A percentile compares a stretch with the other conserved stretches of the same genome.
These are phyloP conservation scores for Arthrobotrys entomopaga DNA, from an alignment of 2,329 filamentous ascomycete species.

Conservation along the genomic window DNA sequence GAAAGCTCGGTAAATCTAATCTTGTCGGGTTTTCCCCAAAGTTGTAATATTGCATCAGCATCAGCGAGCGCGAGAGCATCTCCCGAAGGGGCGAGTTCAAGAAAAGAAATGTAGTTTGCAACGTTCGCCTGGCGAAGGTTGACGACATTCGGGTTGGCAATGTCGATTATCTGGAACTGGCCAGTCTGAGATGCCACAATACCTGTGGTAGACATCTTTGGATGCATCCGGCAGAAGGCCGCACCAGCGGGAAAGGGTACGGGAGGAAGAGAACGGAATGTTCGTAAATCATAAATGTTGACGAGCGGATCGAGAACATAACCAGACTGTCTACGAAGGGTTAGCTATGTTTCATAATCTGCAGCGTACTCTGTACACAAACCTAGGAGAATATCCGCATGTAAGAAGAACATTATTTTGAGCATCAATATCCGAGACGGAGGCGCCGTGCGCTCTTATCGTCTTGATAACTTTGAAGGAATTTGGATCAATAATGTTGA, in stretches of 20 bases:
- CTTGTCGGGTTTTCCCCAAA: conserved; percentile 89
- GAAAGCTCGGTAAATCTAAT: conserved; percentile 86
- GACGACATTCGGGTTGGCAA: conserved; percentile 90
- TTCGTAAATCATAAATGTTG: conserved; percentile 95
- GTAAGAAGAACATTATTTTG: conserved; percentile 95
- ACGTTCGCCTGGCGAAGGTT: conserved; percentile 85
- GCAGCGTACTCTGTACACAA: conserved; percentile 60
- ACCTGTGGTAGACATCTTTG: conserved; percentile 91
- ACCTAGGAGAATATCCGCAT: conserved; percentile 88
- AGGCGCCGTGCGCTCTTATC: conserved; percentile 82
- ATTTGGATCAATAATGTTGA: conserved; percentile 85
- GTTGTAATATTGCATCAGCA: conserved; percentile 78
- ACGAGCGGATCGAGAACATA: conserved; percentile 91
- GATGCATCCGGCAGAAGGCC: conserved; percentile 95
- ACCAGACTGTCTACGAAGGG: conserved; percentile 67
- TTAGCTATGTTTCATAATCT: background rate
- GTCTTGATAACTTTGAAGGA: conserved; percentile 81
- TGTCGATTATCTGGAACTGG: conserved; percentile 93
- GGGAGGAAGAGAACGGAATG: conserved; percentile 83
- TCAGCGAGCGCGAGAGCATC: conserved; percentile 86
- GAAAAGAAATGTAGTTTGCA: conserved; percentile 76
- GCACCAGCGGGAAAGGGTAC: conserved; percentile 92
- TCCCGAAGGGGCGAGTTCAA: conserved; percentile 88
- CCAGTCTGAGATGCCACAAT: conserved; percentile 92
- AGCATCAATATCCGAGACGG: conserved; percentile 95